Evolutionary conservation across 768 basidiomycete species (phyloP).

Genomic region (Termitomyces eurrhizus): DNA sequence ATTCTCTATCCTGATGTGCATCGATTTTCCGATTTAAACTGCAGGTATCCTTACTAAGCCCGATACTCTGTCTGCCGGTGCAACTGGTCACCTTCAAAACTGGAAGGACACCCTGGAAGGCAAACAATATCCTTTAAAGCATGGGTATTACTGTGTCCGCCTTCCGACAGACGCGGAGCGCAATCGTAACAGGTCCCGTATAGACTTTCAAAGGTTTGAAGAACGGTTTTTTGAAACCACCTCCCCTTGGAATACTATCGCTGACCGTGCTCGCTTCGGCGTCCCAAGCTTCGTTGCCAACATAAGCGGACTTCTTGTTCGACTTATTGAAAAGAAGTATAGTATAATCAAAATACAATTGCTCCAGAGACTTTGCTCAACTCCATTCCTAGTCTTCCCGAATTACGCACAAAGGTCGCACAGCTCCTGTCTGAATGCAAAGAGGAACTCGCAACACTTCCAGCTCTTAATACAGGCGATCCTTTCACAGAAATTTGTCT

Average conservation of each 20-base stretch:
- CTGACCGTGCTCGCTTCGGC: slow-evolving; percentile 48
- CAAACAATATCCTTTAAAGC: slow-evolving; percentile 38
- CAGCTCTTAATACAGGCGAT: slow-evolving; percentile 31
- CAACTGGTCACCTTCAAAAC: slow-evolving; percentile 30
- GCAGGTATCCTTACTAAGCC: slow-evolving; percentile 71
- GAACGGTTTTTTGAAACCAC: slow-evolving; percentile 42
- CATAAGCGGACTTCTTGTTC: slow-evolving; percentile 49
- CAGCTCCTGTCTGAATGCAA: slow-evolving; percentile 32
- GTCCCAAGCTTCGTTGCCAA: slow-evolving; percentile 47
- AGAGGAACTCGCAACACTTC: slow-evolving; percentile 34
- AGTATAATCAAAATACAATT: slow-evolving; percentile 16
- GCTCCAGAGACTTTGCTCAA: background rate
- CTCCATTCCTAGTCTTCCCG: slow-evolving; percentile 40
- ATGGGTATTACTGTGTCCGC: slow-evolving; percentile 65
- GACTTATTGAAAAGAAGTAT: slow-evolving; percentile 53
- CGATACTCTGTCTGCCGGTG: slow-evolving; percentile 46
- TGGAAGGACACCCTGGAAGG: slow-evolving; percentile 57
- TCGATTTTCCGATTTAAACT: background rate
- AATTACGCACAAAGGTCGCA: slow-evolving; percentile 35
- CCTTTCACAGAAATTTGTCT: slow-evolving; percentile 43
- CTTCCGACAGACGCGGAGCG: slow-evolving; percentile 61
- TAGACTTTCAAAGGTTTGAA: slow-evolving; percentile 33
- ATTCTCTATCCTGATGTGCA: background rate
- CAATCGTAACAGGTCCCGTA: slow-evolving; percentile 26
- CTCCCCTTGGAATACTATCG: slow-evolving; percentile 50